Evolutionary conservation across 768 basidiomycete genomes (phyloP).

Genomic region (Rhodotorula diobovata): DNA sequence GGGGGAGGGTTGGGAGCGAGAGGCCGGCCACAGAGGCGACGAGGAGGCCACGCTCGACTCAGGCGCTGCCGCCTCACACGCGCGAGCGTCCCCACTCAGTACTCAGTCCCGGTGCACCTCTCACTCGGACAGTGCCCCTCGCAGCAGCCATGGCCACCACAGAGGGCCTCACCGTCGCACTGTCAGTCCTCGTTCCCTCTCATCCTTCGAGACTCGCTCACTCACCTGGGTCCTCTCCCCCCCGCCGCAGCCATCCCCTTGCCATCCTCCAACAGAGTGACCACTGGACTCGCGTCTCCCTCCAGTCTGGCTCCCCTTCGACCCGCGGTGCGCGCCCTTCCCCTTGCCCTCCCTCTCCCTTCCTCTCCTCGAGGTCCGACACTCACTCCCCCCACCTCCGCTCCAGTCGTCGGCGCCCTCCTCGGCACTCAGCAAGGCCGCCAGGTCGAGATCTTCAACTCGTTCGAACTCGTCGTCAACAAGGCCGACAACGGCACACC

Average conservation of each 20-base stretch:
- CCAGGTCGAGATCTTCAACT: constrained; percentile 94
- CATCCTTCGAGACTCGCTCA: not conserved
- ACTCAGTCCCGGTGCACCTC: too few relatives aligned
- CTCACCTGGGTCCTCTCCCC: not conserved
- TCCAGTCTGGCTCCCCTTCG: constrained; percentile 59
- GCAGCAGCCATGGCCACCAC: constrained; percentile 3
- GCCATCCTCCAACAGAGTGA: constrained; percentile 96
- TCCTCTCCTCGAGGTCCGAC: not conserved
- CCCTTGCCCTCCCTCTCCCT: not conserved
- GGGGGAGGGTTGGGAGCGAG: not conserved
- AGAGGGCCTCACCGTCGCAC: constrained; percentile 19
- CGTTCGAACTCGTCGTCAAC: constrained; percentile 69
- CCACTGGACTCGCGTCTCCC: constrained; percentile 77
- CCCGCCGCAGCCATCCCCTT: constrained; percentile 70
- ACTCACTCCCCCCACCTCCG: not conserved
- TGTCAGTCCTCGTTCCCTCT: not conserved
- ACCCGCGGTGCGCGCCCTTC: constrained; percentile 27
- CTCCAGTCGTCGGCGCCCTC: constrained; percentile 79
- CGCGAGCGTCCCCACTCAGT: too few relatives aligned
- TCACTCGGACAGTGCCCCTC: too few relatives aligned
- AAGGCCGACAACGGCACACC: constrained; percentile 53
- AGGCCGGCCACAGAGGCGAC: not conserved
- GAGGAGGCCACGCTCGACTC: not conserved
- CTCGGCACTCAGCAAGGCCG: constrained; percentile 90
- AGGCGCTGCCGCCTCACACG: not conserved